Evolutionary conservation across 2,329 filamentous ascomycete genomes (phyloP), one percentile per base, ranked within the genome.

Genomic region (Diaporthe citrichinensis): DNA sequence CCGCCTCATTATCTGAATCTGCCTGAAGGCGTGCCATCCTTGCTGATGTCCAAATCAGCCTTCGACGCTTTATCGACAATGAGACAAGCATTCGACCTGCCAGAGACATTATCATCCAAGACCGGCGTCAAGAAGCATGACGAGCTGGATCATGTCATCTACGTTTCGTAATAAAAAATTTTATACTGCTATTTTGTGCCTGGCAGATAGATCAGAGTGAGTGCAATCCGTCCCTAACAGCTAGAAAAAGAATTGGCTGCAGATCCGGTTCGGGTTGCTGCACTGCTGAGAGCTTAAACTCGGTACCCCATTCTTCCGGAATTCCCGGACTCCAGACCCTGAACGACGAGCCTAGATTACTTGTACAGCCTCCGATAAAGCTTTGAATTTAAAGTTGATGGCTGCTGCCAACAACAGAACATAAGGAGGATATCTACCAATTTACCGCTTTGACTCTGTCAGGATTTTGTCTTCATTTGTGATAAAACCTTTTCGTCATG

Each of bases 291-390:
- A 15, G 55, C 17, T 31, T 20, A 58, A 23, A 2, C 55, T 58
- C 55, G 55, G 55, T 36, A 58, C 55, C 55, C 55, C 55, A 58
- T 58, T 58, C 10, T 58, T 58, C 55, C 55, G 4, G 17, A 58
- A 34, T 58, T 10, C 15, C 55, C 55, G 2, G 15, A 58, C 55
- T 10, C 55, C 4, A 28, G 17, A 34, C 55, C 51, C 10, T 55
- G 31, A 20, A 34, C 17, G 25, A 36, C 5, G 25, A 55, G 51
- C 51, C 15, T 55, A 23, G 55, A 28, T 58, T 34, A 28, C 17
- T 31, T 17, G 25, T 15, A 31, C 25, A 23, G 53, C 10, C 28
- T 17, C 9, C 2, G 25, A 57, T 57, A 17, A 31, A 23, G 15
- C 10, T 17, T 57, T 23, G 9, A 57, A 7, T 15, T 28, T 58